These are phyloP conservation scores for Candida tetrigidarum DNA, from an alignment of 1,139 yeast genomes.

Conservation along the genomic window DNA sequence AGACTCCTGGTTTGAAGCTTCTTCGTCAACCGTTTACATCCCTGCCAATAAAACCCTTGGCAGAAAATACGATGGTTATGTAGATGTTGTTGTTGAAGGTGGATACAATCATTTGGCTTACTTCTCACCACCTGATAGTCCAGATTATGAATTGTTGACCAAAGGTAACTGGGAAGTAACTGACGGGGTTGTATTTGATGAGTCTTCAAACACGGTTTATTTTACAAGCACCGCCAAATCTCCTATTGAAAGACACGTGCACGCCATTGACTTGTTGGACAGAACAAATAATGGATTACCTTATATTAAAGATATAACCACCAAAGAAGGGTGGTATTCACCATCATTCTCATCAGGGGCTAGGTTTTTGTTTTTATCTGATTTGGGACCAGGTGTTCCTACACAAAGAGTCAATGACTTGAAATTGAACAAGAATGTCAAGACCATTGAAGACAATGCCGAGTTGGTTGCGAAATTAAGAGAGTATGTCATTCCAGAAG, in stretches of 20 bases:
- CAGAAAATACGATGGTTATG: slow-evolving; percentile 53
- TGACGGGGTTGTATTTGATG: slow-evolving; percentile 53
- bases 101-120: slow-evolving; percentile 63
- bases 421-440: slow-evolving; percentile 32
- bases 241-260: slow-evolving; percentile 57
- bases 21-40: slow-evolving; percentile 69
- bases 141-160: slow-evolving; percentile 47
- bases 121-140: slow-evolving; percentile 54
- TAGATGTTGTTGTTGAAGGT: slow-evolving; percentile 54
- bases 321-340: slow-evolving; percentile 65
- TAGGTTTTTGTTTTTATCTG: slow-evolving; percentile 59
- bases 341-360: slow-evolving; percentile 74
- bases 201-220: slow-evolving; percentile 44
- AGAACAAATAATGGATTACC: slow-evolving; percentile 26
- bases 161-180: slow-evolving; percentile 59
- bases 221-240: slow-evolving; percentile 54
- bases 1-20: slow-evolving; percentile 76
- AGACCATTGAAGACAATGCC: slow-evolving; percentile 53
- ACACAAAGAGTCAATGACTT: slow-evolving; percentile 66
- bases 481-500: slow-evolving; percentile 52
- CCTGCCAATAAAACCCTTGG: slow-evolving; percentile 59
- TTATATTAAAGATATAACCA: slow-evolving; percentile 53
- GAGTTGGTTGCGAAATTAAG: slow-evolving; percentile 40
- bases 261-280: slow-evolving; percentile 46
- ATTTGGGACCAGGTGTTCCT: slow-evolving; percentile 71